Percentiles rank a stretch among this genome's conserved stretches.
These are phyloP conservation scores for Cotoneaster glaucophyllus DNA, from an alignment of 306 rosid species.

Conservation along the genomic window DNA sequence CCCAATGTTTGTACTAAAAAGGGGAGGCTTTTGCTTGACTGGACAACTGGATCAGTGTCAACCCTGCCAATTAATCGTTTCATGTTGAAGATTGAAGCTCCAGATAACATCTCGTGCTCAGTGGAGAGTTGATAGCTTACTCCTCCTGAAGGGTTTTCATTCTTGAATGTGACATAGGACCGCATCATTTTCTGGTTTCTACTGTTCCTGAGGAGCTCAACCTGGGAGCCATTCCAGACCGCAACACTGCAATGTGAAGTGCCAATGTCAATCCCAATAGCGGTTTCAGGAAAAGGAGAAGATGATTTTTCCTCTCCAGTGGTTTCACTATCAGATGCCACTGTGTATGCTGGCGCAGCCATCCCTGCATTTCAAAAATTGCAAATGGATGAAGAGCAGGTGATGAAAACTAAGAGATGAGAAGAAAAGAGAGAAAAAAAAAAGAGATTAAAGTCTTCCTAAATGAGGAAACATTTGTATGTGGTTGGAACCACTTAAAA, in stretches of 20 bases:
- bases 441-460: no score
- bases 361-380: constrained; percentile 40
- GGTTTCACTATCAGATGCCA: constrained; percentile 76
- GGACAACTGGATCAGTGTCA: constrained; percentile 83
- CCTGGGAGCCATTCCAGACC: constrained; percentile 77
- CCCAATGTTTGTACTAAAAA: constrained; percentile 81
- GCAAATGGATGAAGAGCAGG: background rate
- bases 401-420: no score
- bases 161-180: constrained; percentile 71
- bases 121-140: constrained; percentile 39
- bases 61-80: constrained; percentile 84
- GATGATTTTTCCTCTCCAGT: constrained; percentile 56
- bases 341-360: constrained; percentile 78
- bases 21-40: constrained; percentile 65
- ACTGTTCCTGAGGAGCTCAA: constrained; percentile 62
- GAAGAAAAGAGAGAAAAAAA: no score
- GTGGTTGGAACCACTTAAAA: no score
- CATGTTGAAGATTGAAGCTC: constrained; percentile 77
- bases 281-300: constrained; percentile 53
- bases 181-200: constrained; percentile 70
- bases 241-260: constrained; percentile 88
- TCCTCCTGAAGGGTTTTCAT: constrained; percentile 59
- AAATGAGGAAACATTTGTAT: no score
- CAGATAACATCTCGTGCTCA: constrained; percentile 61
- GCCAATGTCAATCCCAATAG: constrained; percentile 81